Conservation (phyloP, 305 asterid genomes). For the Fraxinus angustifolia region DNA sequence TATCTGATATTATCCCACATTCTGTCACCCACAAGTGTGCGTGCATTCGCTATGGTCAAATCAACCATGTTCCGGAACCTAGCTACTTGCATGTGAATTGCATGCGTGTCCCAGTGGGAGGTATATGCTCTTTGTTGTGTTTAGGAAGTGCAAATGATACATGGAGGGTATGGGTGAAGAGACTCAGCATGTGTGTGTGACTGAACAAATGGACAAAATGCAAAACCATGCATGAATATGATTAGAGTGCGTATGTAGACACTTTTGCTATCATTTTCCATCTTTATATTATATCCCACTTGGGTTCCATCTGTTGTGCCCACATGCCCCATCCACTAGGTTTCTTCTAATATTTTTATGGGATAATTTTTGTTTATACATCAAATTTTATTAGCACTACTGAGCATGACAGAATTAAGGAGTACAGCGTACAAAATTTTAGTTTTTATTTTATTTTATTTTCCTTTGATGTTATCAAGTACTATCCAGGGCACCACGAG, state of each 20-base stretch:
- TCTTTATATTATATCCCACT: conserved; percentile 7
- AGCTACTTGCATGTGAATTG: not conserved
- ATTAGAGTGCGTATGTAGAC: not conserved
- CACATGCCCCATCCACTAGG: not conserved
- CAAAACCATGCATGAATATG: conserved; percentile 27
- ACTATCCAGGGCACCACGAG: not conserved
- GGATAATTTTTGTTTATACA: not conserved
- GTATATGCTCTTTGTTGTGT: not conserved
- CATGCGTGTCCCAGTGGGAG: not conserved
- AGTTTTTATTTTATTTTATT: too few relatives aligned
- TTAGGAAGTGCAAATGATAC: not conserved
- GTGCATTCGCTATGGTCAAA: not conserved
- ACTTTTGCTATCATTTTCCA: conserved; percentile 1
- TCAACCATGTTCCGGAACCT: not conserved
- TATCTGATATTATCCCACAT: not conserved
- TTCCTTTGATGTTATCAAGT: not conserved
- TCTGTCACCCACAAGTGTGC: not conserved
- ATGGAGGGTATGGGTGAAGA: not conserved
- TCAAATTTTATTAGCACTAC: not conserved
- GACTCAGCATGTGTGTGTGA: not conserved
- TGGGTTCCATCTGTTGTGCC: conserved; percentile 9
- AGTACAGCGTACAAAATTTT: not conserved
- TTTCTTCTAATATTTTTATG: not conserved
- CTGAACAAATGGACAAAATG: not conserved
- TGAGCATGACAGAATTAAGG: not conserved